Evolutionary conservation across 345 rosid genomes (phyloP).

Genomic region (Eucalyptus pauciflora): DNA sequence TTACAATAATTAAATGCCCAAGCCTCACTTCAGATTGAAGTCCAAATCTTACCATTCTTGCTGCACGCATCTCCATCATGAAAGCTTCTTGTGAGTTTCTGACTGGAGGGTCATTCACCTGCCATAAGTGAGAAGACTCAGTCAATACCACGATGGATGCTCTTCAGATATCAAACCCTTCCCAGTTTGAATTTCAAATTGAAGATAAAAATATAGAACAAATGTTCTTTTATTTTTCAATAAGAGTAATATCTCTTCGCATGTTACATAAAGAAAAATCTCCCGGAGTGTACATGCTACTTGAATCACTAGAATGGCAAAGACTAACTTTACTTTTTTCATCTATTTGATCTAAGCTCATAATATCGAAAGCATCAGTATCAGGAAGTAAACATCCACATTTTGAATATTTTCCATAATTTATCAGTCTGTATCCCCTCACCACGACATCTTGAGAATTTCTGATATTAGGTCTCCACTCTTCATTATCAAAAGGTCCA

Average conservation of each 20-base stretch:
- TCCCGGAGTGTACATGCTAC: background rate
- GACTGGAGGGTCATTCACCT: conserved; percentile 74
- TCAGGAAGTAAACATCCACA: background rate
- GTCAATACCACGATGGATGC: background rate
- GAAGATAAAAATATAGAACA: background rate
- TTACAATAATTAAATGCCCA: background rate
- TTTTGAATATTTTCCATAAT: background rate
- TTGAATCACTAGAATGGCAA: background rate
- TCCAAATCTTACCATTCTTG: conserved; percentile 50
- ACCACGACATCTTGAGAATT: background rate
- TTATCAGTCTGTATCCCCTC: background rate
- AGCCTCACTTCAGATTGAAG: background rate
- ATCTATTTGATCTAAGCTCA: background rate
- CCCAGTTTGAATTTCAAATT: background rate
- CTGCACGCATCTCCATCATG: conserved; percentile 98
- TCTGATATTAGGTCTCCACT: background rate
- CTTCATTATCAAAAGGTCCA: background rate
- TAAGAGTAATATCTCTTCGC: background rate
- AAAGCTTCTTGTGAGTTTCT: conserved; percentile 80
- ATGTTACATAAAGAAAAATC: background rate
- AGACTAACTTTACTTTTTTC: background rate
- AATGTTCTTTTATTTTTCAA: background rate
- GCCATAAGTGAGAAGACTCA: background rate
- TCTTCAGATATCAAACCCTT: background rate
- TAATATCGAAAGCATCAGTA: background rate